Percentiles rank a stretch among this genome's conserved stretches.
These are phyloP conservation scores for Clitopilus passeckerianus DNA, from an alignment of 768 basidiomycete genomes.

Conservation along the genomic window DNA sequence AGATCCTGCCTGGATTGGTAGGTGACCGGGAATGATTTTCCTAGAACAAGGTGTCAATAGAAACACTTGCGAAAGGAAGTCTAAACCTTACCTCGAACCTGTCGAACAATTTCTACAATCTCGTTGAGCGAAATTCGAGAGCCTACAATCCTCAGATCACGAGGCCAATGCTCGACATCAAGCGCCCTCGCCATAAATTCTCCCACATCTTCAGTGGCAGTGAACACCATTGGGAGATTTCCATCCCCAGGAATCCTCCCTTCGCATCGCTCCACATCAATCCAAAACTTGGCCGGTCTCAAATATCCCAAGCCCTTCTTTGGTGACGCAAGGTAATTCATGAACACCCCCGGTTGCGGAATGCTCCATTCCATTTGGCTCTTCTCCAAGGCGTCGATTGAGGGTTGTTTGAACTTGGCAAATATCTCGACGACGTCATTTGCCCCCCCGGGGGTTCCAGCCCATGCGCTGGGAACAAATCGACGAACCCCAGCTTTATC, in stretches of 20 bases:
- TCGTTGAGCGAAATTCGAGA: not conserved
- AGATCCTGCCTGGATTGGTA: not conserved
- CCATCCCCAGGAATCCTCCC: not conserved
- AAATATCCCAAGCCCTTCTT: not conserved
- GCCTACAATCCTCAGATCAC: not conserved
- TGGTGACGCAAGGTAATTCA: not conserved
- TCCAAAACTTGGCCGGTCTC: not conserved
- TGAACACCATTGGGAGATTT: not conserved
- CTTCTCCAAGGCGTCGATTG: not conserved
- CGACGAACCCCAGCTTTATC: not conserved
- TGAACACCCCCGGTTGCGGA: not conserved
- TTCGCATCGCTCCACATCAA: not conserved
- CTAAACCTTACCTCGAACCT: not conserved
- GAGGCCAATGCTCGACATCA: not conserved
- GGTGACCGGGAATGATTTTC: not conserved
- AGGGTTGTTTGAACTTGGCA: not conserved
- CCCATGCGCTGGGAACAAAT: not conserved
- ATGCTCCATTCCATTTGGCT: not conserved
- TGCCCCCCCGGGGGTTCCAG: not conserved
- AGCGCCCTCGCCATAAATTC: not conserved
- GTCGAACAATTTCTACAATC: not conserved
- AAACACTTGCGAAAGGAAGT: not conserved
- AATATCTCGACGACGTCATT: not conserved
- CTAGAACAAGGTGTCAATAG: not conserved
- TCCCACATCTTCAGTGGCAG: not conserved